Percentiles rank a stretch among this genome's conserved stretches.
These are phyloP conservation scores for Raffaelea ambrosiae DNA, from an alignment of 2,329 filamentous ascomycete species.

Conservation along the genomic window DNA sequence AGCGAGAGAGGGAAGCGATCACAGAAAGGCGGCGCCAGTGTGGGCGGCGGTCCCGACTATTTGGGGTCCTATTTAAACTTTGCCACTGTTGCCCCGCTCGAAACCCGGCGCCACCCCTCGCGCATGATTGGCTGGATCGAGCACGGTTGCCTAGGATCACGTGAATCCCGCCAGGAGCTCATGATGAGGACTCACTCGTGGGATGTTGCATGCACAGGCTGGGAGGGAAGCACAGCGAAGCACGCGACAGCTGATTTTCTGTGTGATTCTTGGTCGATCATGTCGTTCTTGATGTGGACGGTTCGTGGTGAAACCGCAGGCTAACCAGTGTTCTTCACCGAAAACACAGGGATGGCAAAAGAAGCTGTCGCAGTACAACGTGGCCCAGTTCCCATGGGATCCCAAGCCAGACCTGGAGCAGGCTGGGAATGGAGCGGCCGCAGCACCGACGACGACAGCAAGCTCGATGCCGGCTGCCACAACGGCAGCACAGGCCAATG, in stretches of 20 bases:
- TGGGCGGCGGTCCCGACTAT: slow-evolving; percentile 5
- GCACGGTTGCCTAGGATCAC: too few relatives aligned
- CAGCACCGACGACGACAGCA: slow-evolving; percentile 5
- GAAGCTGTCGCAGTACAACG: slow-evolving; percentile 74
- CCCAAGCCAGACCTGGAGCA: slow-evolving; percentile 58
- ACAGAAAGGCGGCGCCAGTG: not conserved
- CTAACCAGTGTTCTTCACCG: too few relatives aligned
- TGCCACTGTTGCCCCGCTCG: slow-evolving; percentile 19
- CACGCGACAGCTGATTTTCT: too few relatives aligned
- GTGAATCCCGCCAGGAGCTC: too few relatives aligned
- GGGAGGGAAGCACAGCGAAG: too few relatives aligned
- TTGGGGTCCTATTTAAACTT: slow-evolving; percentile 23
- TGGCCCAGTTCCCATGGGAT: slow-evolving; percentile 93
- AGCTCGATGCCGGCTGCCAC: slow-evolving; percentile 14
- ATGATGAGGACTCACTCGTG: too few relatives aligned
- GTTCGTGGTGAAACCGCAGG: too few relatives aligned
- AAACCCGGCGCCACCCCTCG: too few relatives aligned
- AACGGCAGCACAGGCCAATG: slow-evolving; percentile 4
- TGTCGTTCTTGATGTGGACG: too few relatives aligned
- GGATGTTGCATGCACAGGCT: not conserved
- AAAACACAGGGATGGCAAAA: slow-evolving; percentile 85
- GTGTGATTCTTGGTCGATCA: too few relatives aligned
- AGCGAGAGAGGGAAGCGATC: not conserved
- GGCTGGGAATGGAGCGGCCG: slow-evolving; percentile 12
- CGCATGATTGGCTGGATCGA: too few relatives aligned